These are phyloP conservation scores for Escovopsis sp. DNA, from an alignment of 2,329 filamentous ascomycete species.

Conservation along the genomic window DNA sequence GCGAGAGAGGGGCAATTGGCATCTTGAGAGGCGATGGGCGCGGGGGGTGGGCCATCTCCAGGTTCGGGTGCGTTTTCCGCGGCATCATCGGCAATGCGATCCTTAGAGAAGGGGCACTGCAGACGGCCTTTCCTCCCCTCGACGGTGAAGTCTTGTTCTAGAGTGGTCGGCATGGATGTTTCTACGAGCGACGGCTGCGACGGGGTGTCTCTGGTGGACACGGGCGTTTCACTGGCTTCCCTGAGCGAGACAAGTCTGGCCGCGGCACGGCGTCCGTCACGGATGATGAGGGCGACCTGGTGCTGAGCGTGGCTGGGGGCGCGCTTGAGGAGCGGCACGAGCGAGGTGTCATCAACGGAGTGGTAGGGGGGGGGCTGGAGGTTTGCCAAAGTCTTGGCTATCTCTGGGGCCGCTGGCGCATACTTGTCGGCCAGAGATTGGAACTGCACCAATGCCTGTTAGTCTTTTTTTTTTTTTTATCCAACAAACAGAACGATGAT, in stretches of 20 bases:
- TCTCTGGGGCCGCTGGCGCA: slow-evolving; percentile 48
- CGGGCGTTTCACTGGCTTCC: slow-evolving; percentile 36
- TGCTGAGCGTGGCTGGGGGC: slow-evolving; percentile 27
- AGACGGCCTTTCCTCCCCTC: slow-evolving; percentile 66
- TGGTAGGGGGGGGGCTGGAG: slow-evolving; percentile 47
- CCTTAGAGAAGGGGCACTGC: slow-evolving; percentile 61
- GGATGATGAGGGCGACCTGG: slow-evolving; percentile 47
- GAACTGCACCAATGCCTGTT: slow-evolving; percentile 29
- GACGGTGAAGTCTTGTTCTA: slow-evolving; percentile 87
- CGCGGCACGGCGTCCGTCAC: slow-evolving; percentile 47
- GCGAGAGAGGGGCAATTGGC: slow-evolving; percentile 51
- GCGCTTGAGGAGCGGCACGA: slow-evolving; percentile 41
- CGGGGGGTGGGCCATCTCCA: slow-evolving; percentile 20
- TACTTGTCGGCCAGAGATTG: slow-evolving; percentile 54
- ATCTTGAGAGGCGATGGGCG: slow-evolving; percentile 37
- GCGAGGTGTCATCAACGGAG: slow-evolving; percentile 31
- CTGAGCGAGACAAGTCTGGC: slow-evolving; percentile 34
- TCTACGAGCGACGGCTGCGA: slow-evolving; percentile 29
- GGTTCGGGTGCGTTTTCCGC: slow-evolving; percentile 11
- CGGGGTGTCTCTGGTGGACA: slow-evolving; percentile 32
- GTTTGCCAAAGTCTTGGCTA: slow-evolving; percentile 51
- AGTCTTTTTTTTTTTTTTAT: neutral
- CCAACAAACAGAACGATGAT: neutral
- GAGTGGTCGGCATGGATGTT: slow-evolving; percentile 47
- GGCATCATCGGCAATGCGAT: slow-evolving; percentile 10